A percentile compares a stretch with the other conserved stretches of the same genome.
These are phyloP conservation scores for Peltaster fructicola DNA, from an alignment of 2,329 filamentous ascomycete species.

Conservation along the genomic window DNA sequence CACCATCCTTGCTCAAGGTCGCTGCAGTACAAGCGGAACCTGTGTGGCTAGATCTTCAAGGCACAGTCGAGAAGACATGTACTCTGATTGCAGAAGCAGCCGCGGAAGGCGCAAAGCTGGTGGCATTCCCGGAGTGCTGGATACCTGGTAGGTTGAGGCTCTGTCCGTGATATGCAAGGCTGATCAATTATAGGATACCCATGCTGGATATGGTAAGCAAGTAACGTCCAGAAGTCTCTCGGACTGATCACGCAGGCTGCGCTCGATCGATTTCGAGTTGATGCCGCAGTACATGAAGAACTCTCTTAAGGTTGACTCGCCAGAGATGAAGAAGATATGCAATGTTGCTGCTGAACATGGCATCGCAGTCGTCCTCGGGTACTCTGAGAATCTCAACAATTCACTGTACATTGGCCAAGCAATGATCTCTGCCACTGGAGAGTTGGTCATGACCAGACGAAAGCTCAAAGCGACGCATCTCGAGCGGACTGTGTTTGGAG, in stretches of 20 bases:
- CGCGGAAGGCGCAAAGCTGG: constrained; percentile 33
- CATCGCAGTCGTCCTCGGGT: constrained; percentile 23
- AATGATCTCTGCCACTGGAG: constrained; percentile 19
- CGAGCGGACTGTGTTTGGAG: constrained; percentile 27
- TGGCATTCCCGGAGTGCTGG: constrained; percentile 32
- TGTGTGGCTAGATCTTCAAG: constrained; percentile 40
- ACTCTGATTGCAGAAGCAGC: constrained; percentile 39
- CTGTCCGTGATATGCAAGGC: not conserved
- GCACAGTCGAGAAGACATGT: constrained; percentile 38
- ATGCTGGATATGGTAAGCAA: constrained; percentile 27
- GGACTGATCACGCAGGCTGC: constrained; percentile 7
- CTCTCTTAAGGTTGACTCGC: constrained; percentile 23
- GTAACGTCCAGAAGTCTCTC: too few relatives aligned
- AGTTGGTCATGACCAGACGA: constrained; percentile 20
- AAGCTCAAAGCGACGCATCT: constrained; percentile 29
- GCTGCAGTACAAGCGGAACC: too few relatives aligned
- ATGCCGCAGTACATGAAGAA: constrained; percentile 27
- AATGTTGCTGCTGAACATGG: constrained; percentile 16
- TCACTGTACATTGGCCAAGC: constrained; percentile 25
- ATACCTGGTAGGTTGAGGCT: constrained; percentile 13
- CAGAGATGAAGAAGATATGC: constrained; percentile 27
- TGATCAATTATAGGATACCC: constrained; percentile 18
- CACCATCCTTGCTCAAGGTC: too few relatives aligned
- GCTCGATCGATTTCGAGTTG: constrained; percentile 24
- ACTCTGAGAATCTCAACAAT: constrained; percentile 22